Conservation (phyloP, 257 asterid genomes). For the Salvia miltiorrhiza region DNA sequence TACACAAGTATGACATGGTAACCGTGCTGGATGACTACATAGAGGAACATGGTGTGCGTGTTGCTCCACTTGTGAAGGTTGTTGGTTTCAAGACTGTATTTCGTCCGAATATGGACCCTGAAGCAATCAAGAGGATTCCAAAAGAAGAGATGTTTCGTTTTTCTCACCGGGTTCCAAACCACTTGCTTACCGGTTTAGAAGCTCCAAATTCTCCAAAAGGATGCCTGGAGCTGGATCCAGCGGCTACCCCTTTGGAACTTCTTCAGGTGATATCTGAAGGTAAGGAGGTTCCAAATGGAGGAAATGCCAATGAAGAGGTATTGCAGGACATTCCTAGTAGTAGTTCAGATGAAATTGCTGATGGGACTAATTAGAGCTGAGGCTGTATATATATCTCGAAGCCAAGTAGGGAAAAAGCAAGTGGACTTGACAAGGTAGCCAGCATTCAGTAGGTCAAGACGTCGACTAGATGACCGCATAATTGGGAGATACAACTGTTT, state of each 20-base stretch:
- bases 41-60: slow-evolving; percentile 49
- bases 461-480: too few relatives aligned
- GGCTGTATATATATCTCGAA: slow-evolving; percentile 24
- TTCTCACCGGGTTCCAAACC: slow-evolving; percentile 66
- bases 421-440: slow-evolving; percentile 1
- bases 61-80: slow-evolving; percentile 67
- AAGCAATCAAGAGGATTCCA: slow-evolving; percentile 37
- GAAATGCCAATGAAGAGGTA: slow-evolving; percentile 20
- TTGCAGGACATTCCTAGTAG: slow-evolving; percentile 21
- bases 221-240: slow-evolving; percentile 82
- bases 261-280: slow-evolving; percentile 44
- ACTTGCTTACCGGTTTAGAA: slow-evolving; percentile 56
- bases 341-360: slow-evolving; percentile 24
- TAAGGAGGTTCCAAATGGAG: slow-evolving; percentile 19
- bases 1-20: slow-evolving; percentile 70
- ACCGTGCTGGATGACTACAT: slow-evolving; percentile 51
- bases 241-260: slow-evolving; percentile 73
- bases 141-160: slow-evolving; percentile 73
- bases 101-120: slow-evolving; percentile 47
- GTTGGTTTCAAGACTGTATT: slow-evolving; percentile 65
- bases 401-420: slow-evolving; percentile 7
- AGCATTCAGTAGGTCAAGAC: background rate
- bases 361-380: slow-evolving; percentile 8
- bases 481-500: background rate
- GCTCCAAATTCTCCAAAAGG: slow-evolving; percentile 56